These are phyloP conservation scores for Monosporascus sp. DNA, from an alignment of 2,329 filamentous ascomycete genomes.

Conservation along the genomic window DNA sequence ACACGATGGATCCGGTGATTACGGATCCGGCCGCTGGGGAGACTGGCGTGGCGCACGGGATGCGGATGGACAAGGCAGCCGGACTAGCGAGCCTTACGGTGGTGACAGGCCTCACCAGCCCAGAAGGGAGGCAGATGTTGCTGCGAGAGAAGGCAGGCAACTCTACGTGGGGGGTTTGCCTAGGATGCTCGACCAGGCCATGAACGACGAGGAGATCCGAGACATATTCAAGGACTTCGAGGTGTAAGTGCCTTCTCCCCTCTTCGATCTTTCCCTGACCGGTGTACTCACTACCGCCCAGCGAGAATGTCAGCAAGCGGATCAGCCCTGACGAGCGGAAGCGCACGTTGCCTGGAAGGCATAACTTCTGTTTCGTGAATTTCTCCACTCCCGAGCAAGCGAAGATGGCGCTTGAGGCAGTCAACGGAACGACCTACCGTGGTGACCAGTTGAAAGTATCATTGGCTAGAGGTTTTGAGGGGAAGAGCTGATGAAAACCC, in stretches of 20 bases:
- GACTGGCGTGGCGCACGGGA: slow-evolving; percentile 31
- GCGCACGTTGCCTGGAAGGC: slow-evolving; percentile 43
- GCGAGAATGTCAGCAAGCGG: slow-evolving; percentile 38
- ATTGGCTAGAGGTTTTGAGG: slow-evolving; percentile 10
- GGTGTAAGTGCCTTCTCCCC: slow-evolving; percentile 25
- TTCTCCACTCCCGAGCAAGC: slow-evolving; percentile 51
- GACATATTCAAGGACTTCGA: slow-evolving; percentile 42
- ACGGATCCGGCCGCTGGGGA: slow-evolving; percentile 37
- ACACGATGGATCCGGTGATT: slow-evolving; percentile 9
- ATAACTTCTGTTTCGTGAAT: slow-evolving; percentile 64
- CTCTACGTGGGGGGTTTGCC: slow-evolving; percentile 47
- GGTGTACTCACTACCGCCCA: slow-evolving; percentile 2
- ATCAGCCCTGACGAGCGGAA: slow-evolving; percentile 56
- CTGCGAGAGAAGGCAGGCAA: slow-evolving; percentile 27
- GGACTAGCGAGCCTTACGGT: slow-evolving; percentile 4
- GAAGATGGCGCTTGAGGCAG: slow-evolving; percentile 38
- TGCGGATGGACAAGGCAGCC: slow-evolving; percentile 1
- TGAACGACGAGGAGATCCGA: slow-evolving; percentile 40
- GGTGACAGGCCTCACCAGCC: slow-evolving; percentile 11
- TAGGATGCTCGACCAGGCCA: slow-evolving; percentile 41
- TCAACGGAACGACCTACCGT: slow-evolving; percentile 29
- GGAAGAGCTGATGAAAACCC: too few relatives aligned
- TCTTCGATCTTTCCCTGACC: background rate
- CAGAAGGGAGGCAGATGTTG: background rate
- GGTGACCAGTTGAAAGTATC: slow-evolving; percentile 20